Evolutionary conservation across 129 eudicot genomes (phyloP).

Genomic region (Flaveria ramosissima): DNA sequence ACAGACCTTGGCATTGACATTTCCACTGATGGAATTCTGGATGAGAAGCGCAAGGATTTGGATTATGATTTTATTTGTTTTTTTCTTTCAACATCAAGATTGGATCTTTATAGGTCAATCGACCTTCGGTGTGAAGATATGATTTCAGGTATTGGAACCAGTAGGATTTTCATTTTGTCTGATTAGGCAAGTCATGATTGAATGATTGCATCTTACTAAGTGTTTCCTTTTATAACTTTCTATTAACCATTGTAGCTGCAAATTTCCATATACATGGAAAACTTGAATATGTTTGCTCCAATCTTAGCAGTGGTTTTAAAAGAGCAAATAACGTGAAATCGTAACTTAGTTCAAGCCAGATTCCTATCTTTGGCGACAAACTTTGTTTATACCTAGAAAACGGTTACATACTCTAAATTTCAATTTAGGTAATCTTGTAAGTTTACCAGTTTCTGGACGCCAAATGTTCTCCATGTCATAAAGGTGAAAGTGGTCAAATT

Average conservation of each 20-base stretch:
- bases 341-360: neutral
- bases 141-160: conserved; percentile 64
- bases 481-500: neutral
- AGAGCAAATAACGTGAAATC: neutral
- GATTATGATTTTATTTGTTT: conserved; percentile 88
- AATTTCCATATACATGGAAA: neutral
- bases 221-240: neutral
- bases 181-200: neutral
- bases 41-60: conserved; percentile 55
- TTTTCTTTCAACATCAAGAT: conserved; percentile 78
- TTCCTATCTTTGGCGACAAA: neutral
- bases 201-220: conserved; percentile 16
- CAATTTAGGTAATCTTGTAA: neutral
- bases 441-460: neutral
- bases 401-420: neutral
- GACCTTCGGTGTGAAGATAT: conserved; percentile 96
- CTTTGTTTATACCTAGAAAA: neutral
- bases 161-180: conserved; percentile 6
- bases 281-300: neutral
- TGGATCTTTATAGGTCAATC: conserved; percentile 82
- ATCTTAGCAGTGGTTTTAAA: neutral
- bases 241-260: conserved; percentile 6
- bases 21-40: conserved; percentile 37
- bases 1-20: conserved; percentile 33
- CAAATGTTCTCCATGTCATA: neutral